Base-by-base conservation (phyloP, 352 stramenopile species). In the Globisporangium perplexum region DNA sequence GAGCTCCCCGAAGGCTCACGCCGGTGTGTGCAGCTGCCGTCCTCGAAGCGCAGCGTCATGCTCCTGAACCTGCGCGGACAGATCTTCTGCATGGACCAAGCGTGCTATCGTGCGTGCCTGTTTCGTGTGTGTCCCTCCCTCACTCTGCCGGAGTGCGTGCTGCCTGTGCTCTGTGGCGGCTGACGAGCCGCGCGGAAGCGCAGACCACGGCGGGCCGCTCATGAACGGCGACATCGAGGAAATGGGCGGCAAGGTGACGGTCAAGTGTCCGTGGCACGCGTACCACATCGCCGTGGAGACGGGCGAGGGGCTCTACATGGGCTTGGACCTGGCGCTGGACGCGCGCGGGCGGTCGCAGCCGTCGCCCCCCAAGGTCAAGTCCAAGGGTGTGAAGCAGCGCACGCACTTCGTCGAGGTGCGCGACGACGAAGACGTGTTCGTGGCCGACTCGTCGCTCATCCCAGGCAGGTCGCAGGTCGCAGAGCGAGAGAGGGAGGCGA, bases 251-350 rank as follows among this genome's bases (percentile, higher is more conserved):
- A 90, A 89, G 31, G 54, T 73, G 10, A 87, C 78, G 4, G 74
- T 93, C 60, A 88, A 90, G 61, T 93, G 84, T 65, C 84, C 84
- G 26, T 94, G 84, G 84, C 84, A 94, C 59, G 79, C 79, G 44
- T 94, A 86, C 65, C 83, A 89, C 47, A 94, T 94, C 60, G 79
- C 78, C 10, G 54, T 94, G 12, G 76, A 80, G 48, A 90, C 77
- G 3, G 84, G 84, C 26, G 84, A 95, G 63, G 84, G 84, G 3
- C 68, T 95, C 2, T 95, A 95, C 72, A 89, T 86, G 63, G 82
- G 84, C 50, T 64, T 95, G 33, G 75, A 94, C 50, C 86, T 89
- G 76, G 66, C 65, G 10, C 74, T 86, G 42, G 73, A 64, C 3
- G 39, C 71, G 14, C 59, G 53, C 7, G 78, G 77, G 31, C 79